Conservation (phyloP, 139 green algal genomes). For the Chlorella vulgaris region DNA sequence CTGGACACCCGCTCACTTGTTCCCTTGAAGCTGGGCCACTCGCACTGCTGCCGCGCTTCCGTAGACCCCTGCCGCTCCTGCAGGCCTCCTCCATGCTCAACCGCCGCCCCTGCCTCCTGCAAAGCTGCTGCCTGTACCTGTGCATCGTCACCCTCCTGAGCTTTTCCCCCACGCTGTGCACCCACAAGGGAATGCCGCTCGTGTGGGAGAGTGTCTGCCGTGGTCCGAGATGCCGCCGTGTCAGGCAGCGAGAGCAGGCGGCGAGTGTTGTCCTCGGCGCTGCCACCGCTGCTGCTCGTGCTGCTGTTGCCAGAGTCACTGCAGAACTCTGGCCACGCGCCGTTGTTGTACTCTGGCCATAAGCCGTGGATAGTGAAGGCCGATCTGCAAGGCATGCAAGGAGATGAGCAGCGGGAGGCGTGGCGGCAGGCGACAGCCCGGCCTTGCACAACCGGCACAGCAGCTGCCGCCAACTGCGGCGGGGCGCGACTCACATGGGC, state of each 20-base stretch:
- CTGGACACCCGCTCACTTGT: conserved; percentile 4
- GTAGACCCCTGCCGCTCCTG: not conserved
- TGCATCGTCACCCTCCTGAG: no score
- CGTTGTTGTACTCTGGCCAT: conserved; percentile 72
- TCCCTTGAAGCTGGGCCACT: conserved; percentile 41
- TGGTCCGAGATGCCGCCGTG: no score
- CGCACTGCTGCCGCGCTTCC: conserved; percentile 30
- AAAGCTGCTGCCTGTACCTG: not conserved
- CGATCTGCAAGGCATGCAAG: conserved; percentile 28
- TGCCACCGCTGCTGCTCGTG: not conserved
- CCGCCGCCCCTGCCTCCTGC: not conserved
- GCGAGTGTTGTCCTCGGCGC: not conserved
- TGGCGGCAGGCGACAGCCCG: no score
- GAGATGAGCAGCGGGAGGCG: not conserved
- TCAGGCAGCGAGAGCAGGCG: not conserved
- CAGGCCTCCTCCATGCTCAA: not conserved
- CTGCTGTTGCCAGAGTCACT: not conserved
- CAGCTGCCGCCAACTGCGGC: no score
- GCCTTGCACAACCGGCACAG: no score
- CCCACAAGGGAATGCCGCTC: no score
- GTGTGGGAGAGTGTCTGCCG: no score
- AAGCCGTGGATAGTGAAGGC: conserved; percentile 79
- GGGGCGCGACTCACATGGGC: not conserved
- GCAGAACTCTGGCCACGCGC: conserved; percentile 65
- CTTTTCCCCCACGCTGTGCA: no score